A percentile compares a stretch with the other conserved stretches of the same genome.
Evolutionary conservation across 306 rosid genomes (phyloP).

Genomic region (Vigna nakashimae): DNA sequence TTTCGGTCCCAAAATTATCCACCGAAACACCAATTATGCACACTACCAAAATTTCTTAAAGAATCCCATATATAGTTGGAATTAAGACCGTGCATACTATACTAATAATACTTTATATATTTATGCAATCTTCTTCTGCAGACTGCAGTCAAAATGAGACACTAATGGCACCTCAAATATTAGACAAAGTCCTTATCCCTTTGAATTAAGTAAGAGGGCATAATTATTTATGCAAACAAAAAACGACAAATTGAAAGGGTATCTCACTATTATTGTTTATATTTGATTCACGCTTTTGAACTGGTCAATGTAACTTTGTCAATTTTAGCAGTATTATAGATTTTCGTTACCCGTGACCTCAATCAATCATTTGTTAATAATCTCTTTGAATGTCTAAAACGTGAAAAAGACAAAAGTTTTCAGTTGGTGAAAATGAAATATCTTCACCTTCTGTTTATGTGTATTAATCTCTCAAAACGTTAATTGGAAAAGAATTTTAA

Average conservation of each 20-base stretch:
- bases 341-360: background rate
- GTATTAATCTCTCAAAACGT: background rate
- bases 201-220: background rate
- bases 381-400: background rate
- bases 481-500: background rate
- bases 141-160: conserved; percentile 2
- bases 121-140: background rate
- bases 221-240: background rate
- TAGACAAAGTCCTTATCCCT: background rate
- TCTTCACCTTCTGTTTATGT: background rate
- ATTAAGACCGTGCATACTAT: too few species aligned
- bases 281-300: background rate
- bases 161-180: background rate
- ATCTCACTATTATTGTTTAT: too few species aligned
- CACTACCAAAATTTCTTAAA: too few species aligned
- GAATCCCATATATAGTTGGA: too few species aligned
- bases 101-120: too few species aligned
- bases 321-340: background rate
- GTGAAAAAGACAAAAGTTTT: background rate
- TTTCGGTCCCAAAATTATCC: too few species aligned
- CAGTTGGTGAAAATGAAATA: background rate
- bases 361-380: conserved; percentile 16
- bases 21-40: too few species aligned
- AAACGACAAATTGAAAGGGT: too few species aligned
- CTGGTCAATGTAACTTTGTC: background rate